Conservation (phyloP, 2,329 filamentous ascomycete species). For the Thielaviopsis ethacetica region DNA sequence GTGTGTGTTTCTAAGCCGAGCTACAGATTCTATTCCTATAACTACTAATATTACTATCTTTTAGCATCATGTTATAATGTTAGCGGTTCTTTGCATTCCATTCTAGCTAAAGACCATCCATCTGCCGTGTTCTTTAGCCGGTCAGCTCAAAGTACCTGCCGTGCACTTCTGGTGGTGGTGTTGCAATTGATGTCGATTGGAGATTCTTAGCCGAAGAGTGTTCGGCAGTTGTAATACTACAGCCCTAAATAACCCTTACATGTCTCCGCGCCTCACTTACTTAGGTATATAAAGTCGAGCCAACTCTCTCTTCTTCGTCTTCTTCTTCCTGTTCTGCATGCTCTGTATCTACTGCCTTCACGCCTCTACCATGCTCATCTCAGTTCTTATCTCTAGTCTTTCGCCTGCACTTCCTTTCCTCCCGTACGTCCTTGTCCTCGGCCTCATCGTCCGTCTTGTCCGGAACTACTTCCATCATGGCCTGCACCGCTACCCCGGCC, state of each 20-base stretch:
- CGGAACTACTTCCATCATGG: slow-evolving; percentile 29
- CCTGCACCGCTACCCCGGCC: slow-evolving; percentile 57
- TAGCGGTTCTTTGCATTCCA: neutral
- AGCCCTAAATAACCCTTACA: no score
- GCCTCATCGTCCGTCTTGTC: slow-evolving; percentile 55
- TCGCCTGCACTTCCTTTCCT: slow-evolving; percentile 77
- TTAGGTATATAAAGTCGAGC: no score
- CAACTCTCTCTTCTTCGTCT: no score
- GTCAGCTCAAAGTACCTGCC: neutral
- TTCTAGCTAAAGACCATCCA: neutral
- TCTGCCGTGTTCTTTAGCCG: neutral
- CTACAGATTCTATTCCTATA: neutral
- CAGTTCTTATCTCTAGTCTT: slow-evolving; percentile 20
- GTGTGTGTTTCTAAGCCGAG: neutral
- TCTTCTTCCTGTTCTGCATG: no score
- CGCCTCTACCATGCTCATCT: slow-evolving; percentile 2
- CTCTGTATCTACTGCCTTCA: neutral
- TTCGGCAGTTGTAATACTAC: neutral
- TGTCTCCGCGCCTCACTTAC: no score
- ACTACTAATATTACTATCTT: neutral
- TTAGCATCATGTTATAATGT: neutral
- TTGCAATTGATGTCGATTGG: neutral
- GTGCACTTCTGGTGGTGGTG: neutral
- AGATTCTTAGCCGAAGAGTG: neutral
- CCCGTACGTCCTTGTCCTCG: slow-evolving; percentile 49